Evolutionary conservation across 495 filamentous ascomycete genomes (phyloP).

Genomic region (Aspergillus ostianus): DNA sequence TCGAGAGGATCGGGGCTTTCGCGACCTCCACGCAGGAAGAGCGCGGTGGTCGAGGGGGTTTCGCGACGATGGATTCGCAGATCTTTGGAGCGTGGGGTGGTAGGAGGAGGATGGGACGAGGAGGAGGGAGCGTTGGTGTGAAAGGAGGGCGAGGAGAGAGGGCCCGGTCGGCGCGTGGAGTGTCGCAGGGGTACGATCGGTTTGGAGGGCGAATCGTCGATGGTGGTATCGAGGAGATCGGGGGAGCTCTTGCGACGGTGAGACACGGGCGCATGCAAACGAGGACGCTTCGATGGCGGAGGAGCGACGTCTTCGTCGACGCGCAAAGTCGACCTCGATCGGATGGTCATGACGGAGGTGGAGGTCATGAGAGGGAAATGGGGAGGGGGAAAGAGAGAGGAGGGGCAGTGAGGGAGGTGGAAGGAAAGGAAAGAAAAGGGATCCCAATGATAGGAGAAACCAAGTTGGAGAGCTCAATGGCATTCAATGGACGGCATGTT

Average conservation of each 20-base stretch:
- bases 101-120: constrained; percentile 19
- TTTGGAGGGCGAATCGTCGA: constrained; percentile 15
- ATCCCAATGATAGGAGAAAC: too few species aligned
- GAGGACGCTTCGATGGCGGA: constrained; percentile 33
- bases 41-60: constrained; percentile 10
- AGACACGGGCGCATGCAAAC: constrained; percentile 21
- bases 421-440: background rate
- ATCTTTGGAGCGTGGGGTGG: constrained; percentile 23
- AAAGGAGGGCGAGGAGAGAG: constrained; percentile 11
- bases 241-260: constrained; percentile 40
- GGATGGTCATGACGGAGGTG: constrained; percentile 34
- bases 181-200: constrained; percentile 13
- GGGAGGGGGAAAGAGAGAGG: too few species aligned
- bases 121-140: constrained; percentile 12
- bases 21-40: constrained; percentile 7
- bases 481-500: background rate
- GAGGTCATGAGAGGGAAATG: background rate
- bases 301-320: constrained; percentile 23
- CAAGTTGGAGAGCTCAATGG: background rate
- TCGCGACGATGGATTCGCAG: constrained; percentile 25
- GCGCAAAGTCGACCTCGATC: constrained; percentile 38
- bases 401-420: background rate
- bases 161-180: constrained; percentile 25
- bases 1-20: constrained; percentile 39
- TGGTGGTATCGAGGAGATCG: constrained; percentile 41